Percentiles rank a stretch among this genome's conserved stretches.
Evolutionary conservation across 2,329 filamentous ascomycete species (phyloP).

Genomic region (Ophiostoma sp.): DNA sequence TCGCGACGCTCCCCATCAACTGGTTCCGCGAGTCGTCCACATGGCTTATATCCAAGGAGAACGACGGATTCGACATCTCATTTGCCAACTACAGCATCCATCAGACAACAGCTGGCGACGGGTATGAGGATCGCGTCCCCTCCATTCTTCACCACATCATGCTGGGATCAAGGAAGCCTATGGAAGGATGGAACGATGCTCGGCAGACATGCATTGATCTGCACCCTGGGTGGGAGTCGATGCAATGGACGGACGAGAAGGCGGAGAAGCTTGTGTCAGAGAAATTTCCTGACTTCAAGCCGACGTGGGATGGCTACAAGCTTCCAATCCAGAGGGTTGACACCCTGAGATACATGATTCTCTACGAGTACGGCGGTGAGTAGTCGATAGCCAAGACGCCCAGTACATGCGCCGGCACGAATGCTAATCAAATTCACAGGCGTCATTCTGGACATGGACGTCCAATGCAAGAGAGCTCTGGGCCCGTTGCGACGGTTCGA

Average conservation of each 20-base stretch:
- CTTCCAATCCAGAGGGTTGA: constrained; percentile 74
- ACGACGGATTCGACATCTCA: constrained; percentile 21
- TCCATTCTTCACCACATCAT: constrained; percentile 21
- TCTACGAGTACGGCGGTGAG: constrained; percentile 62
- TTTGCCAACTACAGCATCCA: constrained; percentile 18
- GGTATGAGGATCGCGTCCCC: constrained; percentile 17
- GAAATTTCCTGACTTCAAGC: constrained; percentile 71
- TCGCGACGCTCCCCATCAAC: constrained; percentile 3
- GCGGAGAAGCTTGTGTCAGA: constrained; percentile 54
- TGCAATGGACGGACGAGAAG: constrained; percentile 20
- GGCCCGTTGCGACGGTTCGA: constrained; percentile 22
- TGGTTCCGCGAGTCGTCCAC: constrained; percentile 9
- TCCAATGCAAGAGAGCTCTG: constrained; percentile 20
- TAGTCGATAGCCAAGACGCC: not conserved
- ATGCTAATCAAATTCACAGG: not conserved
- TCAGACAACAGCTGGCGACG: constrained; percentile 16
- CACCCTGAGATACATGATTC: constrained; percentile 71
- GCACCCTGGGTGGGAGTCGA: constrained; percentile 19
- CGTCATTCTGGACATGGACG: constrained; percentile 21
- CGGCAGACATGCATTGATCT: constrained; percentile 20
- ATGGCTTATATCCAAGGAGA: constrained; percentile 16
- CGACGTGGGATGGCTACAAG: constrained; percentile 66
- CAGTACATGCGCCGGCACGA: constrained; percentile 31
- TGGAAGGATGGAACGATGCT: constrained; percentile 16
- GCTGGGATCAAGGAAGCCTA: constrained; percentile 10